phyloP scores from a whole-genome alignment of 441 rosid genomes.

The Macaranga tanarius region DNA sequence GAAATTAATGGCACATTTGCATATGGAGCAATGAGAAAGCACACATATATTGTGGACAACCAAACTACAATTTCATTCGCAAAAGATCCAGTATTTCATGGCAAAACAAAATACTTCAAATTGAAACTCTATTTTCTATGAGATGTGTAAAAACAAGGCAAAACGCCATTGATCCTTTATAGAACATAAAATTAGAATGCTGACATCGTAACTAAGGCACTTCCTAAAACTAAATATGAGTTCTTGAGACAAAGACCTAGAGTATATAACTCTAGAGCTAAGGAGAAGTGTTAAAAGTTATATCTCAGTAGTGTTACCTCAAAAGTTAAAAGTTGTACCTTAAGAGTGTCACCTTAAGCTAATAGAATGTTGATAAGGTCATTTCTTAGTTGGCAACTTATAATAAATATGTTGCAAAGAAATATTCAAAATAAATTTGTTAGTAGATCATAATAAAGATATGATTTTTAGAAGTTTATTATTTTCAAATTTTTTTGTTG shows the following conservation, averaged over 20 bases:
- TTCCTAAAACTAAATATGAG: neutral
- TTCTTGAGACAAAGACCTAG: neutral
- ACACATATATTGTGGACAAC: neutral
- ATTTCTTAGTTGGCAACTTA: too few species aligned
- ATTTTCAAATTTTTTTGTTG: too few species aligned
- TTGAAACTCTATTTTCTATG: neutral
- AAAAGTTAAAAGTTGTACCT: too few species aligned
- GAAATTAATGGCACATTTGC: neutral
- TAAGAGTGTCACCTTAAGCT: too few species aligned
- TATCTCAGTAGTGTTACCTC: too few species aligned
- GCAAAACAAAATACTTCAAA: neutral
- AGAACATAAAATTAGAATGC: neutral
- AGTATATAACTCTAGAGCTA: neutral
- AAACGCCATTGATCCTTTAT: neutral
- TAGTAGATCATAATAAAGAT: too few species aligned
- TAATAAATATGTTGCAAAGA: too few species aligned
- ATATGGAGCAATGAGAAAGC: neutral
- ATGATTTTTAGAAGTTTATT: too few species aligned
- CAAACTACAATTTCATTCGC: neutral
- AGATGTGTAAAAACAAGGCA: neutral
- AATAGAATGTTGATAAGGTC: too few species aligned
- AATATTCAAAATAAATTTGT: too few species aligned
- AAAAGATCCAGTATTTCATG: neutral
- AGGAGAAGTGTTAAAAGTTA: too few species aligned
- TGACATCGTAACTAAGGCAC: neutral